Evolutionary conservation across 768 basidiomycete genomes (phyloP).

Genomic region (Hygrophoropsis aurantiaca): DNA sequence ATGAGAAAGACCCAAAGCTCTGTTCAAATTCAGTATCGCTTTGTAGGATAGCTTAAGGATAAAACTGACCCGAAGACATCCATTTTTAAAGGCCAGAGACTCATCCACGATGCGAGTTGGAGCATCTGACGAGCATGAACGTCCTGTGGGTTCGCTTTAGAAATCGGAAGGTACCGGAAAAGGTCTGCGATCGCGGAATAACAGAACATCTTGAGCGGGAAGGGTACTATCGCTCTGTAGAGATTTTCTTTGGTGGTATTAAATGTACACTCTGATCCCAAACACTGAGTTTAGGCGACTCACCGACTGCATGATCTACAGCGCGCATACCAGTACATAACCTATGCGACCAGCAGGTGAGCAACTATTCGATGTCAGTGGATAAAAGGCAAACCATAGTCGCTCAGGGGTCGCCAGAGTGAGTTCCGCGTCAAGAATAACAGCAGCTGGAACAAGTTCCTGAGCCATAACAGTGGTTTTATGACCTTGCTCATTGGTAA

Average conservation of each 20-base stretch:
- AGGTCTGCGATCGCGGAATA: conserved; percentile 69
- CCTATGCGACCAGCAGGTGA: too few species aligned
- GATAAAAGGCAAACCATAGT: conserved; percentile 53
- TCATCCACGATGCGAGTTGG: conserved; percentile 80
- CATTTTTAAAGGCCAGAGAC: conserved; percentile 63
- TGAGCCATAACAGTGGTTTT: conserved; percentile 56
- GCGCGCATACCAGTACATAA: conserved; percentile 78
- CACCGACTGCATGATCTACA: conserved; percentile 79
- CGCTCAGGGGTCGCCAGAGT: conserved; percentile 72
- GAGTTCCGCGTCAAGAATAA: conserved; percentile 77
- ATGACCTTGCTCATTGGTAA: conserved; percentile 64
- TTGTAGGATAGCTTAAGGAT: background rate
- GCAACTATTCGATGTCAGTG: conserved; percentile 5
- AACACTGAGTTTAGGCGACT: conserved; percentile 17
- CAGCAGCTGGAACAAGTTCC: conserved; percentile 63
- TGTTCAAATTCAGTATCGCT: conserved; percentile 21
- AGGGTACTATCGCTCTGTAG: conserved; percentile 54
- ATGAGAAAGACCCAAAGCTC: conserved; percentile 74
- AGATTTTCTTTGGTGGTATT: conserved; percentile 48
- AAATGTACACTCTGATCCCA: background rate
- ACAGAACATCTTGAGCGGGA: conserved; percentile 62
- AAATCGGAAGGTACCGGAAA: conserved; percentile 69
- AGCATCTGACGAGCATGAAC: conserved; percentile 65
- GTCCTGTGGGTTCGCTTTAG: conserved; percentile 56
- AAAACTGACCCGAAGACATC: conserved; percentile 51